Evolutionary conservation across 176 grass and related monocot species (phyloP), one percentile per base, ranked within the genome.

Genomic region (Leersia perrieri): DNA sequence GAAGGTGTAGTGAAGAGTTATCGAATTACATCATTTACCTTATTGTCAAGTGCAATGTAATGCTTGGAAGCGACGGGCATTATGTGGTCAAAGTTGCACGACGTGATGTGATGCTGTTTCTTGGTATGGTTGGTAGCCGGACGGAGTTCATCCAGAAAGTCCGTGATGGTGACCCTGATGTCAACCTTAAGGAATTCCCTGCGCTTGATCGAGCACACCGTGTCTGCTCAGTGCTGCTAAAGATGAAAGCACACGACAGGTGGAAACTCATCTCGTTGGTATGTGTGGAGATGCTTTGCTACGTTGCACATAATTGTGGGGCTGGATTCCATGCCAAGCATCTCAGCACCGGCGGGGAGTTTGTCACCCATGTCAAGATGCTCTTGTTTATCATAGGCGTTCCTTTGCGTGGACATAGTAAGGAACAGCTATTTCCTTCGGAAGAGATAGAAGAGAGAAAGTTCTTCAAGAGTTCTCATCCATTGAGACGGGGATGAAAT

Each of bases 291-390:
- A 72, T 72, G 70, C 27, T 72, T 42, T 72, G 41, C 15, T 49
- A 49, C 27, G 3, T 72, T 1, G 40, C 41, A 11, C 27, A 16
- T 16, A 49, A 72, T 32, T 49, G 41, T 32, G 70, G 27, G 0
- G 26, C 70, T 42, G 41, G 7, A 20, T 72, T 72, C 70, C 41
- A 72, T 4, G 26, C 41, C 27, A 72, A 72, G 14, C 41, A 72
- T 5, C 41, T 72, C 5, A 32, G 15, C 15, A 49, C 40, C 27
- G 70, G 41, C 41, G n/a, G n/a, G n/a, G n/a, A n/a, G n/a, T n/a
- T n/a, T n/a, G n/a, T n/a, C n/a, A n/a, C n/a, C n/a, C n/a, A 72
- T 11, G 70, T 72, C 15, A 72, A 61, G 23, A 60, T 73, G 42
- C 7, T 51, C 25, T 8, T 73, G 3, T 51, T 51, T 51, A 51